Percentiles rank a stretch among this genome's conserved stretches.
phyloP scores from a whole-genome alignment of 129 eudicot species.

The Flaveria bidentis region DNA sequence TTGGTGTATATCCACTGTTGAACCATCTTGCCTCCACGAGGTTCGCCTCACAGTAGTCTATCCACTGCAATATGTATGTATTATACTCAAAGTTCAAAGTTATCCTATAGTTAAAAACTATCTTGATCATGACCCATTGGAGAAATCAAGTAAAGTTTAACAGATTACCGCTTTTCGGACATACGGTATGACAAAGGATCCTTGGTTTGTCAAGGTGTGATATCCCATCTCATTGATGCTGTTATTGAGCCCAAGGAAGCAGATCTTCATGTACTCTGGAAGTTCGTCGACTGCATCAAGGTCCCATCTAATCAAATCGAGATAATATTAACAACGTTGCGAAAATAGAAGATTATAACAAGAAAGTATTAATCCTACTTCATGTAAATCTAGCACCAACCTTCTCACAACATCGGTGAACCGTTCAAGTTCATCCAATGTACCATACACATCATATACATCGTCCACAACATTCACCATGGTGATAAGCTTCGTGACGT shows the following conservation, averaged over 20 bases:
- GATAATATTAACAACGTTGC: not conserved
- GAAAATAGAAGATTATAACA: not conserved
- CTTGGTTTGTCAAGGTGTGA: constrained; percentile 38
- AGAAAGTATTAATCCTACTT: not conserved
- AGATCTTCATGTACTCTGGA: constrained; percentile 56
- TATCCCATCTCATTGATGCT: constrained; percentile 54
- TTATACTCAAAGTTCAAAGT: not conserved
- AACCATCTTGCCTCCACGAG: constrained; percentile 48
- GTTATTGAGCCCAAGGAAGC: constrained; percentile 55
- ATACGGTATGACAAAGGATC: constrained; percentile 33
- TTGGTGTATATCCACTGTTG: constrained; percentile 52
- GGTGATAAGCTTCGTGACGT: constrained; percentile 24
- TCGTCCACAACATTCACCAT: constrained; percentile 21
- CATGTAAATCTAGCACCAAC: constrained; percentile 19
- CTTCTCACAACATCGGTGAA: constrained; percentile 43
- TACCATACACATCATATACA: constrained; percentile 45
- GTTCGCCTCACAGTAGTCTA: constrained; percentile 37
- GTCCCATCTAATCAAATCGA: constrained; percentile 48
- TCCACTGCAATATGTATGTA: constrained; percentile 39
- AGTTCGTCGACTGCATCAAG: constrained; percentile 44
- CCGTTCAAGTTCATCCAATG: constrained; percentile 40
- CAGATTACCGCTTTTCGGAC: constrained; percentile 30
- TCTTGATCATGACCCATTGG: too few relatives aligned
- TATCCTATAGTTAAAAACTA: not conserved
- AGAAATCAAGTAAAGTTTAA: not conserved